These are phyloP conservation scores for Pachysandra terminalis DNA, from an alignment of 164 flowering plant genomes.

Conservation along the genomic window DNA sequence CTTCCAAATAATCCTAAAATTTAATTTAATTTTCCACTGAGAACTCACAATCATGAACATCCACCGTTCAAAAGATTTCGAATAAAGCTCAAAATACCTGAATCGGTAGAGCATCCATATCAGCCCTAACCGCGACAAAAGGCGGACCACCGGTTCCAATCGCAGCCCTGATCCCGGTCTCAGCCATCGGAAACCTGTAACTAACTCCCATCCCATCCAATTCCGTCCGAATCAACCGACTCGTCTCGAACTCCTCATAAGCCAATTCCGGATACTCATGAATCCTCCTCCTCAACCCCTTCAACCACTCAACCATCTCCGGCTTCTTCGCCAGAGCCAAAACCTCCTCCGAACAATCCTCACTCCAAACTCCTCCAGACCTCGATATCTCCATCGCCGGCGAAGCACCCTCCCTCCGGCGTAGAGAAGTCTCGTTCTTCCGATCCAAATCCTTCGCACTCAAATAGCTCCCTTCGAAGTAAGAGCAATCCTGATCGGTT, in stretches of 20 bases:
- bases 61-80: no score
- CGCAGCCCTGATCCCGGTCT: conserved; percentile 62
- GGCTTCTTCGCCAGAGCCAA: conserved; percentile 35
- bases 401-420: not conserved
- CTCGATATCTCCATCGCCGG: not conserved
- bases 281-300: conserved; percentile 49
- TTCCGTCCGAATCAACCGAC: conserved; percentile 51
- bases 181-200: conserved; percentile 52
- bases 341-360: conserved; percentile 32
- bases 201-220: conserved; percentile 49
- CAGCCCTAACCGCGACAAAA: conserved; percentile 80
- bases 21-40: no score
- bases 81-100: conserved; percentile 41
- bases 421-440: not conserved
- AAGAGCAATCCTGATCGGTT: conserved; percentile 4
- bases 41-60: no score
- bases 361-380: conserved; percentile 14
- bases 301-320: conserved; percentile 52
- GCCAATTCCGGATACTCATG: conserved; percentile 83
- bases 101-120: conserved; percentile 94
- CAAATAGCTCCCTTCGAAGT: not conserved
- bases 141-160: conserved; percentile 78
- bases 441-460: not conserved
- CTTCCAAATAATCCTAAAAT: no score
- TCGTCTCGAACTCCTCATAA: conserved; percentile 65